Evolutionary conservation across 176 grass and related monocot genomes (phyloP).

Genomic region (Hordeum marinum): DNA sequence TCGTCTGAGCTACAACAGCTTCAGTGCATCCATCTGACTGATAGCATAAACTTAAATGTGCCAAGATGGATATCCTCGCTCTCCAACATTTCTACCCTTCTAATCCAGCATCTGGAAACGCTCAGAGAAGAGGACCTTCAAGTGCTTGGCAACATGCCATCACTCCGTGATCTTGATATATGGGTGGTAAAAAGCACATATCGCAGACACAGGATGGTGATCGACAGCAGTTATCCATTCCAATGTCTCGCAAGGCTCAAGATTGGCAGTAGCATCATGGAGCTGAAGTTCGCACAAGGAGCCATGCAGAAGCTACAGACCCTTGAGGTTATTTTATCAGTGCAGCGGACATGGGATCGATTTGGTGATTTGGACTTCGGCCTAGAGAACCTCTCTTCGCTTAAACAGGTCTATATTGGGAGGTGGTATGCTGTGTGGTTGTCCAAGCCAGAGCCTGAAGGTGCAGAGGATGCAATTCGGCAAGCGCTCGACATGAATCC

Average conservation of each 20-base stretch:
- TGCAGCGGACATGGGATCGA: not conserved
- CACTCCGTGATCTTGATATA: not conserved
- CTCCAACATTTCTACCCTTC: not conserved
- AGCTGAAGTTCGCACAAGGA: not conserved
- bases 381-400: not conserved
- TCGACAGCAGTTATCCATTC: not conserved
- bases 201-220: not conserved
- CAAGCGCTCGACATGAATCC: not conserved
- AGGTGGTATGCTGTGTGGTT: not conserved
- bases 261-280: not conserved
- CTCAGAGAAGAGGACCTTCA: not conserved
- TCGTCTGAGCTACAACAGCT: not conserved
- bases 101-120: not conserved
- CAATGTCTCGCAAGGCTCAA: not conserved
- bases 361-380: not conserved
- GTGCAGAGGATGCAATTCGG: not conserved
- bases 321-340: not conserved
- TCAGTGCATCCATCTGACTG: not conserved
- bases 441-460: not conserved
- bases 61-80: constrained; percentile 16
- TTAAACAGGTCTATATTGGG: not conserved
- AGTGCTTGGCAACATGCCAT: not conserved
- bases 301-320: not conserved
- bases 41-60: not conserved
- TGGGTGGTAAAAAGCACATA: too few relatives aligned